Percentiles rank a stretch among this genome's conserved stretches.
phyloP scores from a whole-genome alignment of 2,329 filamentous ascomycete species.

The Neofusicoccum umdonicola region DNA sequence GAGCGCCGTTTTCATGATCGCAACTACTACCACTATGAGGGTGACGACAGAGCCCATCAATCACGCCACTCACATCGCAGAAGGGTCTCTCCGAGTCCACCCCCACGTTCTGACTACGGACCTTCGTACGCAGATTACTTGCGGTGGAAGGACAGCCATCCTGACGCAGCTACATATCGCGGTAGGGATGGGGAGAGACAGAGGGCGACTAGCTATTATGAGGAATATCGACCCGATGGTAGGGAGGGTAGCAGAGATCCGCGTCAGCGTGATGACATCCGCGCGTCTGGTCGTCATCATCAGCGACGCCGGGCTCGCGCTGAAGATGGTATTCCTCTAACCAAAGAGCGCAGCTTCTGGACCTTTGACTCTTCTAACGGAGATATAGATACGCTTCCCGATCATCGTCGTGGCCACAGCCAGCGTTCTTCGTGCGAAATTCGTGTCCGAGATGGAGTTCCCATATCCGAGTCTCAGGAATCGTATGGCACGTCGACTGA shows the following conservation, averaged over 20 bases:
- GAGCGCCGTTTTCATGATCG: neutral
- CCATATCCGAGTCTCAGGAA: too few species aligned
- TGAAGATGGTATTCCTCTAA: neutral
- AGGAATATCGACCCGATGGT: neutral
- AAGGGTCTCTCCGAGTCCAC: neutral
- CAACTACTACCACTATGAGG: neutral
- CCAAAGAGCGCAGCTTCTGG: neutral
- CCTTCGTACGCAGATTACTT: neutral
- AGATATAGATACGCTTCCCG: neutral
- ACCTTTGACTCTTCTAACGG: neutral
- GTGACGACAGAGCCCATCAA: neutral
- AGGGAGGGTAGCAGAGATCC: neutral
- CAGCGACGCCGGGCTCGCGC: neutral
- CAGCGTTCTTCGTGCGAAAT: too few species aligned
- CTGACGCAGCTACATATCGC: neutral
- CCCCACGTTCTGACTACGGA: neutral
- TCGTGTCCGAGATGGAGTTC: too few species aligned
- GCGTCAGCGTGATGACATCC: neutral
- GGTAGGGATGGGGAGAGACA: neutral
- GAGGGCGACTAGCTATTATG: slow-evolving; percentile 4
- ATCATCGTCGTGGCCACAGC: neutral
- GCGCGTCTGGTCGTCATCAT: neutral
- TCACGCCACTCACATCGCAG: neutral
- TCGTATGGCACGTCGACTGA: neutral
- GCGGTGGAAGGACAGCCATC: neutral